Evolutionary conservation across 164 flowering plant species (phyloP).

Genomic region (Kalanchoe fedtschenkoi): DNA sequence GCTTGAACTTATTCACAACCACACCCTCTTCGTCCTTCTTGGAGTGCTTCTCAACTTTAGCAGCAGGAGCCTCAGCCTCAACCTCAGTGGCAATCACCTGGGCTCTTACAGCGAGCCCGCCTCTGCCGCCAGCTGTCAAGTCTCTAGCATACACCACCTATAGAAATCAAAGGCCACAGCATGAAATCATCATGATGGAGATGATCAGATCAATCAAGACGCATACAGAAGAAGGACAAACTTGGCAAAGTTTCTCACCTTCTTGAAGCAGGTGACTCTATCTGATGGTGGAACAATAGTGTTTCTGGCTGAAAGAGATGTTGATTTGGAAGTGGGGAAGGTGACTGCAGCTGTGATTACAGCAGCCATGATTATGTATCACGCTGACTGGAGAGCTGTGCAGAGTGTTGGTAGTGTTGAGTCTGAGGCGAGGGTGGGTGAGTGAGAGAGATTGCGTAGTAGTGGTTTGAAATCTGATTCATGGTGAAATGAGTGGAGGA

Average conservation of each 20-base stretch:
- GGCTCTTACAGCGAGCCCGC: slow-evolving; percentile 54
- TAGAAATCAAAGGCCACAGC: too few species aligned
- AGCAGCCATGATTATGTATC: slow-evolving; percentile 41
- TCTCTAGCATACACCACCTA: slow-evolving; percentile 16
- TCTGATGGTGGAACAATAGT: slow-evolving; percentile 30
- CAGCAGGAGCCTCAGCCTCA: slow-evolving; percentile 27
- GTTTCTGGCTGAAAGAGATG: slow-evolving; percentile 40
- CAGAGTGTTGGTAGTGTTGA: not conserved
- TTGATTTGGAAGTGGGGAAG: slow-evolving; percentile 60
- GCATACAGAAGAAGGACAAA: not conserved
- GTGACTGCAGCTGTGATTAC: slow-evolving; percentile 79
- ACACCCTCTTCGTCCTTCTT: slow-evolving; percentile 90
- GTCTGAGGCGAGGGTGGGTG: too few species aligned
- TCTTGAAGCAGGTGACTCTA: slow-evolving; percentile 40
- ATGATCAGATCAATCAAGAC: not conserved
- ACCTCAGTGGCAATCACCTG: slow-evolving; percentile 64
- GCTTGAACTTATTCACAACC: slow-evolving; percentile 73
- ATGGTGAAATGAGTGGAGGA: not conserved
- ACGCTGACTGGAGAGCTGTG: not conserved
- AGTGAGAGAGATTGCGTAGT: not conserved
- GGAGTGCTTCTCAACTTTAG: slow-evolving; percentile 58
- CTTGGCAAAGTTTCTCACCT: slow-evolving; percentile 38
- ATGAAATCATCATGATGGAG: not conserved
- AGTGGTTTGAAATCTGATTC: not conserved
- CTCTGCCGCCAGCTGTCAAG: slow-evolving; percentile 35